Base-by-base conservation (phyloP, 371 early-diverging fungal species). In the Mortierella sp. region DNA sequence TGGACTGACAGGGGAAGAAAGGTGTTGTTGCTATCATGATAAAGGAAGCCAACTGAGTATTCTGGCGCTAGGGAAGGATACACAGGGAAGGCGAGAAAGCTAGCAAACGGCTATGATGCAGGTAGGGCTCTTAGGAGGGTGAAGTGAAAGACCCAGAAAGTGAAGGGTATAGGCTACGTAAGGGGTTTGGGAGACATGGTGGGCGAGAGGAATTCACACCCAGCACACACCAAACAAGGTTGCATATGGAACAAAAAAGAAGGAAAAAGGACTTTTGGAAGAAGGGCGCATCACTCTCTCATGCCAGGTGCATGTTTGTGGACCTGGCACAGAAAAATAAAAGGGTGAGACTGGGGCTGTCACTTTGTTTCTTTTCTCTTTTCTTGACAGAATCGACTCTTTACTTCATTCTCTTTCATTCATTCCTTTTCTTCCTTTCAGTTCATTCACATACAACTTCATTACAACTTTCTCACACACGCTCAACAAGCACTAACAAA, bases 191-290 rank as follows among this genome's bases (percentile, higher is more conserved):
- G 31, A 21, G 34, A 26, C 38, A 19, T 21, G 21, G 19, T 21
- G 16, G 16, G 65, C 7, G 7, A 6, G 31, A 31, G 38, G 68
- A 38, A 24, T 21, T 19, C 24, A 65, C 38, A 65, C 65, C 38
- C 63, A n/a, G n/a, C n/a, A n/a, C n/a, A n/a, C n/a, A 24, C 24
- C 24, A 28, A 21, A 10, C 54, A 73, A 21, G n/a, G 54, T 13
- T 42, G 28, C 11, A 45, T 0, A 54, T 0, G 13, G 45, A 74
- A 26, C 28, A 28, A 19, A 48, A 63, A 63, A 11, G 2, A 34
- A n/a, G 45, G 21, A n/a, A 60, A 63, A 63, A 38, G 68, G 42
- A 65, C 68, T 65, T 65, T 65, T 65, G 68, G 68, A 21, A 8
- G 14, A 24, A 38, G 21, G 38, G 6, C 38, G 42, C 9, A 7